A percentile compares a stretch with the other conserved stretches of the same genome.
Conservation (phyloP, 1,284 basidiomycete genomes). For the Sporisorium reilianum region DNA sequence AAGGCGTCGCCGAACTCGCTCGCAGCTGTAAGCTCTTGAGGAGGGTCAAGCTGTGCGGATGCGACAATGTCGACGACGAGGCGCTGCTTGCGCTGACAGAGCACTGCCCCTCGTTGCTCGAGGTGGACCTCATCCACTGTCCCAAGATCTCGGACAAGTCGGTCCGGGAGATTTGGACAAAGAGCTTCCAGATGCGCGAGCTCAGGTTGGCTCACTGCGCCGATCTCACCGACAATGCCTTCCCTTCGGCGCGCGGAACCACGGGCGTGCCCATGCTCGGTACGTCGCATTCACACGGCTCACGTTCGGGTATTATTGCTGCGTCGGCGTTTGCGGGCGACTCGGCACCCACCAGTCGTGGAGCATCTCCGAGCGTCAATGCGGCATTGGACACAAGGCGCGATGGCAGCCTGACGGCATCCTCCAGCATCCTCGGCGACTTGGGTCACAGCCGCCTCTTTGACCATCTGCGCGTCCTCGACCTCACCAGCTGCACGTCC, state of each 20-base stretch:
- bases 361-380: constrained; percentile 41
- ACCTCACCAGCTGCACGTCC: constrained; percentile 81
- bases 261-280: constrained; percentile 46
- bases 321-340: constrained; percentile 16
- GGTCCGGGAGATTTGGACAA: constrained; percentile 85
- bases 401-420: constrained; percentile 25
- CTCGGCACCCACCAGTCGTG: constrained; percentile 49
- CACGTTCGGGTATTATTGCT: constrained; percentile 16
- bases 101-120: constrained; percentile 85
- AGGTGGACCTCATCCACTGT: constrained; percentile 92
- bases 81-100: constrained; percentile 56
- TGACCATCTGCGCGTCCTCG: constrained; percentile 67
- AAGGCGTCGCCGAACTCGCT: constrained; percentile 83
- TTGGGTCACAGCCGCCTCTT: constrained; percentile 53
- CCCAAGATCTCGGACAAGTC: constrained; percentile 81
- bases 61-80: constrained; percentile 56
- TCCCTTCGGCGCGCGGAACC: constrained; percentile 75
- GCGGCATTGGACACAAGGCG: constrained; percentile 3
- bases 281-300: constrained; percentile 25
- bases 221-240: constrained; percentile 84
- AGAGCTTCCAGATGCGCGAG: constrained; percentile 87
- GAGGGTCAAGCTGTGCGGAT: constrained; percentile 70
- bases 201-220: constrained; percentile 85
- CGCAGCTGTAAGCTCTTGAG: constrained; percentile 82
- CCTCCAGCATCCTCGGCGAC: constrained; percentile 18